Evolutionary conservation across 768 basidiomycete genomes (phyloP), one percentile per base, ranked within the genome.

Genomic region (Lactarius hatsudake): DNA sequence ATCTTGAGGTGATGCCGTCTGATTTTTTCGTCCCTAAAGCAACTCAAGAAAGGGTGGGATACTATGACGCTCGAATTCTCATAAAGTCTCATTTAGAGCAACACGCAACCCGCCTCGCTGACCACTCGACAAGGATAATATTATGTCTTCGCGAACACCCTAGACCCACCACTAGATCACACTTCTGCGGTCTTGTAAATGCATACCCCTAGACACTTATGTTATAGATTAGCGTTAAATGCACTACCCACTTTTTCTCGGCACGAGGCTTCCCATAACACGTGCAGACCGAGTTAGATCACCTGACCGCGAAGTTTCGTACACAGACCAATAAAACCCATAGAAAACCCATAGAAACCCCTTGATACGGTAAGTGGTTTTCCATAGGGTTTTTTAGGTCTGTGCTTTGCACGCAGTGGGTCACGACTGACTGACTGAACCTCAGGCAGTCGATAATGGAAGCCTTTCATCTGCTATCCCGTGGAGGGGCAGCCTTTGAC

Each of bases 391-490:
- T n/a, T n/a, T n/a, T n/a, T n/a, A n/a, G n/a, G n/a, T n/a, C n/a
- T n/a, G n/a, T n/a, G n/a, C n/a, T n/a, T n/a, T n/a, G n/a, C n/a
- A n/a, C n/a, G n/a, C n/a, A n/a, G n/a, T n/a, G n/a, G n/a, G n/a
- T n/a, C n/a, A n/a, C n/a, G n/a, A n/a, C n/a, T n/a, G n/a, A n/a
- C n/a, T n/a, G n/a, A n/a, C 26, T 26, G 48, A 53, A 53, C 20
- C 23, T 30, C 55, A 8, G 15, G 59, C 36, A 55, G 34, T 20
- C 58, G 18, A 32, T 6, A 51, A 92, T 93, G 90, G 93, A 95
- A 72, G 88, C 93, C 5, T 98, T 98, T 76, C 90, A 90, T 70
- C 77, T 97, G 15, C 85, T 98, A 32, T 94, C 95, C 38, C 85
- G 93, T 18, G 96, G 96, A 40, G 93, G 94, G 1, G 84, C 84